A percentile compares a stretch with the other conserved stretches of the same genome.
Conservation (phyloP, 345 rosid genomes). For the Nasturtium officinale region DNA sequence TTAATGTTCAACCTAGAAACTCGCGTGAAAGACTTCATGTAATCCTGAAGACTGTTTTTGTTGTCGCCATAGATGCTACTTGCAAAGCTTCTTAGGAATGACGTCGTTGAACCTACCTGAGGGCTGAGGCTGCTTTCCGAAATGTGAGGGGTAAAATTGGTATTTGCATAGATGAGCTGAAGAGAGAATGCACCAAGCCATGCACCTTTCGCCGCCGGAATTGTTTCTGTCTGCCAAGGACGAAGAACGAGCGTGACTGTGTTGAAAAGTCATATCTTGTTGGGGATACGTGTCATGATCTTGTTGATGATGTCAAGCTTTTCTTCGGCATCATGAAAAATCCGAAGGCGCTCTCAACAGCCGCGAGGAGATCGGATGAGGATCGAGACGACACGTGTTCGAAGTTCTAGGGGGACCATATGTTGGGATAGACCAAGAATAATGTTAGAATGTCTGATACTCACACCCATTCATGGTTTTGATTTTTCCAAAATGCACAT, state of each 20-base stretch:
- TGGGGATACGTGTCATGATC: slow-evolving; percentile 1
- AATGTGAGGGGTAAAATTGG: background rate
- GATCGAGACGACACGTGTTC: background rate
- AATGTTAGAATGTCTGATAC: background rate
- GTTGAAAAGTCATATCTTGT: background rate
- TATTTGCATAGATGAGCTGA: background rate
- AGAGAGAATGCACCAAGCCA: background rate
- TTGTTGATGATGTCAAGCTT: background rate
- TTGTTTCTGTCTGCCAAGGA: background rate
- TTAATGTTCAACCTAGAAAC: background rate
- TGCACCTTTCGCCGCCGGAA: background rate
- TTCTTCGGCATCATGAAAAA: background rate
- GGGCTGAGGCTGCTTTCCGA: background rate
- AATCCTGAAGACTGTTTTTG: background rate
- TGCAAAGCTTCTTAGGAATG: background rate
- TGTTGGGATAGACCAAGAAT: background rate
- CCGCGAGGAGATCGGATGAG: background rate
- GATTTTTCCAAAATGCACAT: background rate
- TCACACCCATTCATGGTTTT: background rate
- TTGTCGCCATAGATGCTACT: background rate
- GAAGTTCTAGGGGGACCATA: background rate
- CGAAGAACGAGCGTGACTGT: background rate
- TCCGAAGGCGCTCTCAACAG: background rate
- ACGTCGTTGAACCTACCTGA: background rate
- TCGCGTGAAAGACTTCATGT: background rate